phyloP scores from a whole-genome alignment of 768 basidiomycete genomes.

The Mrakia hoshinonis region DNA sequence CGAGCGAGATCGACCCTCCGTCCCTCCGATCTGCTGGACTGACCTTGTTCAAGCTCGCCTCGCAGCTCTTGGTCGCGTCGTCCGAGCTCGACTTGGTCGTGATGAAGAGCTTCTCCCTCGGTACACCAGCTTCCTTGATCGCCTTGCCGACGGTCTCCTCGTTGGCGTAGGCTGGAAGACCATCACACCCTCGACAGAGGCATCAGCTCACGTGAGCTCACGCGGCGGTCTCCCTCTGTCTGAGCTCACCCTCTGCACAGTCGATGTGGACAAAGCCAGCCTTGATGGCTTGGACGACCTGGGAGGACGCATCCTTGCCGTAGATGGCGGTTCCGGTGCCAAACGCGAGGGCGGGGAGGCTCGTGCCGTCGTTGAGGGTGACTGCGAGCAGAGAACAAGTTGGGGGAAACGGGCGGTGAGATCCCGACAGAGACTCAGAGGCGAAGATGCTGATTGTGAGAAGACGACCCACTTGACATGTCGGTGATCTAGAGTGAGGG shows the following conservation, averaged over 20 bases:
- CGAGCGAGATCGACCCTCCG: too few species aligned
- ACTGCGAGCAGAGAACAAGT: not conserved
- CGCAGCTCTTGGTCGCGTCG: slow-evolving; percentile 29
- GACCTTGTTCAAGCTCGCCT: slow-evolving; percentile 30
- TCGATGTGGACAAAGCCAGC: slow-evolving; percentile 33
- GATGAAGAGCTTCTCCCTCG: slow-evolving; percentile 33
- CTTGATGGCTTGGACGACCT: slow-evolving; percentile 31
- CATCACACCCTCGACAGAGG: not conserved
- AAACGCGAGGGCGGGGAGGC: slow-evolving; percentile 20
- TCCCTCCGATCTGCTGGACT: not conserved
- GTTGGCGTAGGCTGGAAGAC: slow-evolving; percentile 31
- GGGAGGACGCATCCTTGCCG: slow-evolving; percentile 27
- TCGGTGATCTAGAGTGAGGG: too few species aligned
- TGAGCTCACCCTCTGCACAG: slow-evolving; percentile 28
- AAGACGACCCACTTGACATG: not conserved
- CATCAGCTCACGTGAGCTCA: not conserved
- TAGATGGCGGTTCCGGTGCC: slow-evolving; percentile 31
- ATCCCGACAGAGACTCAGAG: not conserved
- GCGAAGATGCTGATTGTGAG: too few species aligned
- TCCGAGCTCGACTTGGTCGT: slow-evolving; percentile 34
- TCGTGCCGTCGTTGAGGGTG: slow-evolving; percentile 27
- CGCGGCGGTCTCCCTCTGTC: not conserved
- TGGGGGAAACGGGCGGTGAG: not conserved
- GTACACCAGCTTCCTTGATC: slow-evolving; percentile 31
- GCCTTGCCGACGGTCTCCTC: slow-evolving; percentile 35